Evolutionary conservation across 2,329 filamentous ascomycete genomes (phyloP).

Genomic region (Epicoccum sorghinum): DNA sequence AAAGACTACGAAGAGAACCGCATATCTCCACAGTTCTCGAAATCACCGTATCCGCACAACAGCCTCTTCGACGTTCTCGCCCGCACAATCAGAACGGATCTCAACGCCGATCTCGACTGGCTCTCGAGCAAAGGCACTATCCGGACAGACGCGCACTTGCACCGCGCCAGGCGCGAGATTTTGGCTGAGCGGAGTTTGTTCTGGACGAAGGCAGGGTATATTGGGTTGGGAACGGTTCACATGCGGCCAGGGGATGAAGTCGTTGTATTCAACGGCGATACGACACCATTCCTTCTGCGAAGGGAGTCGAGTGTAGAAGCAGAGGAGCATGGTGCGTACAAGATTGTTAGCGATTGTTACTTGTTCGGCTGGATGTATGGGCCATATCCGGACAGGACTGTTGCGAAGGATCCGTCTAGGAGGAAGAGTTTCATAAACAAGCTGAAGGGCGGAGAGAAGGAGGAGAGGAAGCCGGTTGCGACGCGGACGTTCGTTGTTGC

Average conservation of each 20-base stretch:
- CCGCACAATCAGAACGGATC: slow-evolving; percentile 8
- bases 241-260: slow-evolving; percentile 6
- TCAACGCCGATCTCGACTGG: slow-evolving; percentile 9
- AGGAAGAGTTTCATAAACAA: slow-evolving; percentile 6
- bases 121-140: slow-evolving; percentile 9
- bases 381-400: slow-evolving; percentile 1
- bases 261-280: slow-evolving; percentile 11
- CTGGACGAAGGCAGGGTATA: slow-evolving; percentile 7
- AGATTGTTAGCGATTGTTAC: slow-evolving; percentile 13
- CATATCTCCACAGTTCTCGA: not conserved
- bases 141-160: slow-evolving; percentile 12
- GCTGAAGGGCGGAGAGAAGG: slow-evolving; percentile 3
- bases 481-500: not conserved
- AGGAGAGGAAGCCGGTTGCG: not conserved
- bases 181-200: slow-evolving; percentile 7
- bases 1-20: slow-evolving; percentile 13
- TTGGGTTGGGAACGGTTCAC: slow-evolving; percentile 9
- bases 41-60: slow-evolving; percentile 7
- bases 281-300: slow-evolving; percentile 10
- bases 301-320: not conserved
- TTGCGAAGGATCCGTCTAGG: slow-evolving; percentile 3
- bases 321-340: not conserved
- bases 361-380: slow-evolving; percentile 14
- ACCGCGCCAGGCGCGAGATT: slow-evolving; percentile 5
- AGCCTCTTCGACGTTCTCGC: slow-evolving; percentile 7